Conservation (phyloP, 768 basidiomycete species). For the Leccinum subgranulosum region DNA sequence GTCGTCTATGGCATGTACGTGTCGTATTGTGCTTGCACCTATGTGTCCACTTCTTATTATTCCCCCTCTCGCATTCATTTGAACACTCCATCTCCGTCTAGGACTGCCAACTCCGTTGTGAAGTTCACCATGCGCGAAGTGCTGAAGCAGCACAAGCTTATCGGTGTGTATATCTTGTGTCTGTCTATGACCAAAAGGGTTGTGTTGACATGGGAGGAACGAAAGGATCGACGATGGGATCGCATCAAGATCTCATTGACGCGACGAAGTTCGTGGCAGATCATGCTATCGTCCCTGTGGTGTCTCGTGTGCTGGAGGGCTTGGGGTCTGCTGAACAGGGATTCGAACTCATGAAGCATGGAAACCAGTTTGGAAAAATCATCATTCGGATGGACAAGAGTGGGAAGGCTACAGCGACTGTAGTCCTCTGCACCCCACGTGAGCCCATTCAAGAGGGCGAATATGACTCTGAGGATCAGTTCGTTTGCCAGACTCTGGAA, state of each 20-base stretch:
- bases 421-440: constrained; percentile 8
- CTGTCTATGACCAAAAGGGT: background rate
- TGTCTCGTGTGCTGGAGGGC: constrained; percentile 66
- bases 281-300: constrained; percentile 65
- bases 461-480: background rate
- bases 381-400: constrained; percentile 46
- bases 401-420: constrained; percentile 22
- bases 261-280: constrained; percentile 68
- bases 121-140: constrained; percentile 78
- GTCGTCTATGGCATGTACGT: constrained; percentile 65
- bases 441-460: background rate
- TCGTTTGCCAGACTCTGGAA: constrained; percentile 2
- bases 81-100: constrained; percentile 2
- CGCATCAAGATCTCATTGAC: constrained; percentile 62
- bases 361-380: constrained; percentile 73
- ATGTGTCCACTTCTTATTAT: background rate
- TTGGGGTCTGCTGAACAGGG: constrained; percentile 64
- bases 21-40: background rate
- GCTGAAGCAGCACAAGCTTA: constrained; percentile 66
- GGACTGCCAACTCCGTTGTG: constrained; percentile 38
- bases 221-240: constrained; percentile 84
- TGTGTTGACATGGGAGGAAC: constrained; percentile 14
- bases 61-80: background rate
- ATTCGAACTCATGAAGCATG: constrained; percentile 62
- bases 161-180: constrained; percentile 46